Evolutionary conservation across 2,329 filamentous ascomycete species (phyloP), one percentile per base, ranked within the genome.

Genomic region (Ramularia collo-cygni): DNA sequence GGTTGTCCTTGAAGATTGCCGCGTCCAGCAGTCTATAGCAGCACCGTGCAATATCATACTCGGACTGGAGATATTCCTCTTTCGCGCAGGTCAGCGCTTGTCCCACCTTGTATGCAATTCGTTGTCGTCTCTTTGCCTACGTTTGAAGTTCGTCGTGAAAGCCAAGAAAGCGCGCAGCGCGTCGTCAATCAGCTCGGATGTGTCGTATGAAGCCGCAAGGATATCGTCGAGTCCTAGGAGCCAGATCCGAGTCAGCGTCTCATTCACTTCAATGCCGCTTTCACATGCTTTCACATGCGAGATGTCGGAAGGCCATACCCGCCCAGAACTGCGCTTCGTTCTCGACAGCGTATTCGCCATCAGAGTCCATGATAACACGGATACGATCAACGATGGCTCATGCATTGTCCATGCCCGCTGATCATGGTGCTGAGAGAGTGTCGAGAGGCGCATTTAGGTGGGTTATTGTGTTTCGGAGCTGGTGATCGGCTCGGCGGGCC

Each of bases 241-340:
- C 39, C 37, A 21, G 30, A 34, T 24, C 8, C 19, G 16, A 13
- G 43, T 50, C 39, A 50, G 36, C 28, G 31, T 34, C n/a, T 13
- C 13, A 35, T 39, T 43, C 38, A 44, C 37, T 40, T 35, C 16
- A 16, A 17, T 36, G 36, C 27, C 30, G 29, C 17, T 40, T 34
- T 17, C n/a, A 26, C 30, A 31, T 38, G 24, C 21, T 18, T 9
- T 29, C 17, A 24, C 35, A 13, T 30, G 17, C 14, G 16, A 13
- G 27, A 31, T 29, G 28, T 34, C 35, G 42, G 33, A 28, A 28
- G 32, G 12, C 14, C 75, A 62, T 64, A 94, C 89, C 85, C 66
- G 81, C 74, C 90, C 88, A 95, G 69, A 95, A 88, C 66, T 89
- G 81, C 64, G 87, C 77, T 68, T 87, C 85, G 64, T 79, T 81